Evolutionary conservation across 441 rosid species (phyloP), one percentile per base, ranked within the genome.

Genomic region (Aleurites moluccanus): DNA sequence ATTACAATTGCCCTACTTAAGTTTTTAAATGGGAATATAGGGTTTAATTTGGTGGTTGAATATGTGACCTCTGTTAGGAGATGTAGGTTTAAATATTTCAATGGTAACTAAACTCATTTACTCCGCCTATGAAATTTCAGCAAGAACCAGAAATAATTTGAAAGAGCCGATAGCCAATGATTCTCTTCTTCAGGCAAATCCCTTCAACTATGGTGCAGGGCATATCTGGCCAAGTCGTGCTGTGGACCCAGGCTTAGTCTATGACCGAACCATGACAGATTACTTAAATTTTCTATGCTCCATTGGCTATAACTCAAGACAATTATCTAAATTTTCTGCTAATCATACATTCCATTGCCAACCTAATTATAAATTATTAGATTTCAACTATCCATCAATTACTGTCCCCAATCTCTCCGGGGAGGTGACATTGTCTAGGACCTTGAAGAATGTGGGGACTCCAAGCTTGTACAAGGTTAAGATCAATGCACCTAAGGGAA

Each of bases 371-470:
- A 42, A 10, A 6, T 80, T 16, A 53, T 61, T 13, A 61, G 38
- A 85, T 82, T 85, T 83, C 69, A 89, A 87, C 79, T 86, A 87
- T 38, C 93, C 92, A 50, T 88, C 93, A 18, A 85, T 91, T 40
- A 69, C 84, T 18, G 81, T 89, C 33, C 86, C 83, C 8, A 61
- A 55, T 1, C 83, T 90, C 62, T 70, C 33, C 3, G 77, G 72
- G 0, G 62, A 65, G 42, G 33, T 84, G 21, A 86, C 88, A 0
- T 38, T 92, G 60, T 49, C 77, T 3, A 78, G 89, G n/a, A 79
- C 56, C 25, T 77, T 88, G 45, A 86, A 78, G 76, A 88, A 85
- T 64, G 87, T 86, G 3, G 91, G 89, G 2, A 49, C 76, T 0
- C 78, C 86, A 0, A 68, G 85, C 15, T 80, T 70, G 0, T 88